Conservation (phyloP, 2,329 filamentous ascomycete genomes). For the Ceratocystis harringtonii region DNA sequence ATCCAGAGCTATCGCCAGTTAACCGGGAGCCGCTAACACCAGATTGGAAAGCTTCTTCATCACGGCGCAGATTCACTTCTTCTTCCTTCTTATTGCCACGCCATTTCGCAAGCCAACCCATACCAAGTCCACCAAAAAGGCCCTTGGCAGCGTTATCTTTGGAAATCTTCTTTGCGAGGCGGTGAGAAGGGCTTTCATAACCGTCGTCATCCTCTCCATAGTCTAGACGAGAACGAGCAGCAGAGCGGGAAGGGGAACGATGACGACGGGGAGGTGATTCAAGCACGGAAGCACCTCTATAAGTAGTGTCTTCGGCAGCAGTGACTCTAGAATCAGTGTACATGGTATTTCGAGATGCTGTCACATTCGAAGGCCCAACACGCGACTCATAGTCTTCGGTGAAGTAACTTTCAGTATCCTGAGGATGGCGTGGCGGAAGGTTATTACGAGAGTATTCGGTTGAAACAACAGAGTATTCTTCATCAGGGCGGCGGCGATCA, state of each 20-base stretch:
- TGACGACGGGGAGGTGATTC: conserved; percentile 9
- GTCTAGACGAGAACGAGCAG: conserved; percentile 29
- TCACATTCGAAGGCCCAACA: conserved; percentile 22
- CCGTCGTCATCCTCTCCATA: conserved; percentile 16
- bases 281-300: conserved; percentile 10
- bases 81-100: conserved; percentile 39
- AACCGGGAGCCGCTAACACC: conserved; percentile 49
- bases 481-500: conserved; percentile 39
- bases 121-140: conserved; percentile 44
- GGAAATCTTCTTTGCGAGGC: conserved; percentile 23
- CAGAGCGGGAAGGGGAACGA: conserved; percentile 8
- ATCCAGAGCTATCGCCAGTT: conserved; percentile 48
- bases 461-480: conserved; percentile 48
- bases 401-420: conserved; percentile 34
- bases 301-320: conserved; percentile 10
- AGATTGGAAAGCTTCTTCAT: conserved; percentile 41
- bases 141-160: conserved; percentile 35
- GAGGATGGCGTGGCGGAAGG: conserved; percentile 29
- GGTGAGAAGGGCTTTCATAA: conserved; percentile 41
- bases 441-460: conserved; percentile 33
- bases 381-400: conserved; percentile 44
- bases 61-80: conserved; percentile 28
- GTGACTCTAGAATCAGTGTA: conserved; percentile 15
- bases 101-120: conserved; percentile 54
- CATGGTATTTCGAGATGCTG: conserved; percentile 12